Evolutionary conservation across 202 grass and related monocot species (phyloP).

Genomic region (Sporobolus alterniflorus): DNA sequence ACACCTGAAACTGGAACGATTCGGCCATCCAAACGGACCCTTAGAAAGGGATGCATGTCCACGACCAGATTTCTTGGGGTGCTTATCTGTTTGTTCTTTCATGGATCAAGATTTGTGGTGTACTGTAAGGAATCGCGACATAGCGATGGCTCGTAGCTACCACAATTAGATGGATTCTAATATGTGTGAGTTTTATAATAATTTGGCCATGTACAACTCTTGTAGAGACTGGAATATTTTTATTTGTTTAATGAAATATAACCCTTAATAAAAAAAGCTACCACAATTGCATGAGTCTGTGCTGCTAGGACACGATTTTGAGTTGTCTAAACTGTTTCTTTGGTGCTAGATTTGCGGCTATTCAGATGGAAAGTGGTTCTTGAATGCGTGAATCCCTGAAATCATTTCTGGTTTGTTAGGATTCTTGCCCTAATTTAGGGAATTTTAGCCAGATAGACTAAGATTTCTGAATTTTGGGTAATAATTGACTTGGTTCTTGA

Average conservation of each 20-base stretch:
- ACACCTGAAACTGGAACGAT: no score
- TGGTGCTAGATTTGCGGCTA: constrained; percentile 20
- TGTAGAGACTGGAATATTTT: no score
- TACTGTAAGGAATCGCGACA: not conserved
- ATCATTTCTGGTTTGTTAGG: not conserved
- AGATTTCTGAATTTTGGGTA: not conserved
- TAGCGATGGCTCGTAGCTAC: no score
- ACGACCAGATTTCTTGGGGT: not conserved
- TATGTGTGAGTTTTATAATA: no score
- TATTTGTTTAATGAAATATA: no score
- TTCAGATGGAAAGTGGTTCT: not conserved
- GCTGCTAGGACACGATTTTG: constrained; percentile 3
- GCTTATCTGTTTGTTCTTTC: no score
- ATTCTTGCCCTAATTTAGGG: constrained; percentile 1
- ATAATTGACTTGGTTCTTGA: not conserved
- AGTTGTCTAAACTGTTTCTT: constrained; percentile 12
- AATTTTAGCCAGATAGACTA: not conserved
- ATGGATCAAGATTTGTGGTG: not conserved
- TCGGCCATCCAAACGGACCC: no score
- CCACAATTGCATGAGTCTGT: constrained; percentile 19
- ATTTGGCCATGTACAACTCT: no score
- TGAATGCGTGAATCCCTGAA: not conserved
- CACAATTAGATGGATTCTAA: no score
- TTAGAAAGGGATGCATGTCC: not conserved
- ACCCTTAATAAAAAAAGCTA: no score